Evolutionary conservation across 108 stramenopile species (phyloP).

Genomic region (Aureococcus anophagefferens): DNA sequence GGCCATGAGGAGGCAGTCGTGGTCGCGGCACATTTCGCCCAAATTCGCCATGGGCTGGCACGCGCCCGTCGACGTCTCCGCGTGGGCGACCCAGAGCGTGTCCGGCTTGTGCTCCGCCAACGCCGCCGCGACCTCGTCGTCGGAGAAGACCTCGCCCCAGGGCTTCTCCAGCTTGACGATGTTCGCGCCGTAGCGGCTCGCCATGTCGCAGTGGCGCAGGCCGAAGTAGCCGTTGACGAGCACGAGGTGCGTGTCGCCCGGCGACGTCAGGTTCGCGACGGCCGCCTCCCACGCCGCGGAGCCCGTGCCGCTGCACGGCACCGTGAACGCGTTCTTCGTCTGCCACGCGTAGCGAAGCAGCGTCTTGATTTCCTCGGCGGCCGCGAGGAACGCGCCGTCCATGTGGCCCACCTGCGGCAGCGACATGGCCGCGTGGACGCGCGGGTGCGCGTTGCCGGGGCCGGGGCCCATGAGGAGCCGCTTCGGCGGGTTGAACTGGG

Average conservation of each 20-base stretch:
- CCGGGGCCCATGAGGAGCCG: not conserved
- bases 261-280: not conserved
- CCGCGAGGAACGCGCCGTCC: not conserved
- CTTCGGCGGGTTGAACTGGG: not conserved
- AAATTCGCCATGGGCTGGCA: not conserved
- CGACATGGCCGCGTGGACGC: not conserved
- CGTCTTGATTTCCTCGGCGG: not conserved
- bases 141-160: not conserved
- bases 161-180: not conserved
- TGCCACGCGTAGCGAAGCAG: not conserved
- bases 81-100: not conserved
- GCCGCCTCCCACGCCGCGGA: not conserved
- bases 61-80: slow-evolving; percentile 1
- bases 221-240: not conserved
- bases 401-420: not conserved
- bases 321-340: not conserved
- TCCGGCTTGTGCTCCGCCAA: not conserved
- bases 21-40: not conserved
- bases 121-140: not conserved
- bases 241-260: not conserved
- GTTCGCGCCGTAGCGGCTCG: not conserved
- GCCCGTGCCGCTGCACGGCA: not conserved
- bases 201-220: not conserved
- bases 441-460: not conserved
- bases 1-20: not conserved